phyloP scores from a whole-genome alignment of 306 rosid species.

The Medicago arabica region DNA sequence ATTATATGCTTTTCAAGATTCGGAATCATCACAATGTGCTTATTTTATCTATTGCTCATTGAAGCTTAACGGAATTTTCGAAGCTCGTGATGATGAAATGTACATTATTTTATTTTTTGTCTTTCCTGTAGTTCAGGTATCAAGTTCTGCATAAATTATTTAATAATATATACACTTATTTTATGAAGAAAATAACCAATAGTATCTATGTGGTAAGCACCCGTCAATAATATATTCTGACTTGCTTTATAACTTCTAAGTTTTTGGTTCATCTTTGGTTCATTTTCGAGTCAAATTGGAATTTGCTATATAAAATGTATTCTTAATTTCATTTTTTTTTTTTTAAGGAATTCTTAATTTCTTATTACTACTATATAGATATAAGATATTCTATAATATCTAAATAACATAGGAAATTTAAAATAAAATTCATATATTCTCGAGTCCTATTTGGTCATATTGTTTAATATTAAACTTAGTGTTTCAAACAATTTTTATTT shows the following conservation, averaged over 20 bases:
- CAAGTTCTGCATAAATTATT: background rate
- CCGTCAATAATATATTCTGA: background rate
- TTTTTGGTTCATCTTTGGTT: slow-evolving; percentile 8
- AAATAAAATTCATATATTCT: too few species aligned
- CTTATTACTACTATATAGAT: background rate
- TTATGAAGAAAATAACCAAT: slow-evolving; percentile 24
- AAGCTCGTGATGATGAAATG: slow-evolving; percentile 5
- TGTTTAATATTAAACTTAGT: background rate
- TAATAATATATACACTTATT: background rate
- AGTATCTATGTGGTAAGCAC: background rate
- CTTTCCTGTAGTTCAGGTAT: background rate
- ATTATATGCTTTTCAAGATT: slow-evolving; percentile 34
- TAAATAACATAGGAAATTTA: too few species aligned
- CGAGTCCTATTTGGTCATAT: too few species aligned
- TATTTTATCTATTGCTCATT: background rate
- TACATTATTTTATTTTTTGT: slow-evolving; percentile 1
- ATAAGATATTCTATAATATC: too few species aligned
- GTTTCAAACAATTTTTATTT: background rate
- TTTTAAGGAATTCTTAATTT: background rate
- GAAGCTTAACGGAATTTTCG: slow-evolving; percentile 21
- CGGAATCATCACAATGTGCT: slow-evolving; percentile 25
- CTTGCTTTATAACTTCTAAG: slow-evolving; percentile 5
- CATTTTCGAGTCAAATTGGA: background rate
- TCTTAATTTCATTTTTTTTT: background rate
- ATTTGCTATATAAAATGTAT: background rate